These are phyloP conservation scores for Candida glucosophila DNA, from an alignment of 1,139 yeast species.

Conservation along the genomic window DNA sequence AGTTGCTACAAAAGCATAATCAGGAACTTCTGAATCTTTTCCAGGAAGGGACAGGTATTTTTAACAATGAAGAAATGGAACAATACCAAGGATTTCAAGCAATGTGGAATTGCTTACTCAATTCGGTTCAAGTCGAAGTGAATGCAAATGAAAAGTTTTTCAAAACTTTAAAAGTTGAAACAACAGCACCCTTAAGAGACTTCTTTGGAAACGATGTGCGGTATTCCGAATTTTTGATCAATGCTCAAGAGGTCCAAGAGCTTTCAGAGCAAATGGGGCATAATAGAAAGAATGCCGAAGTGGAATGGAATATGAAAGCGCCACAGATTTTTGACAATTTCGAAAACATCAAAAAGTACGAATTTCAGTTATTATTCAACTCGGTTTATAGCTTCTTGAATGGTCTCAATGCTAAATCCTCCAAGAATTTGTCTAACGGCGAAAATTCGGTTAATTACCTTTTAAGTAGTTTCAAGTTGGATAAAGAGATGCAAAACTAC, in stretches of 20 bases:
- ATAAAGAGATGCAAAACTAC: constrained; percentile 30
- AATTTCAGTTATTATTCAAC: constrained; percentile 62
- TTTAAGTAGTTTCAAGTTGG: constrained; percentile 36
- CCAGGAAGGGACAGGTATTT: constrained; percentile 32
- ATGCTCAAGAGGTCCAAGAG: constrained; percentile 34
- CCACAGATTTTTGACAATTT: constrained; percentile 71
- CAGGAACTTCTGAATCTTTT: constrained; percentile 43
- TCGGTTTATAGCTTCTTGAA: constrained; percentile 65
- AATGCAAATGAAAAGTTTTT: constrained; percentile 44
- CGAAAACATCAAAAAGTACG: constrained; percentile 62
- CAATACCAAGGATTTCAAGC: constrained; percentile 50
- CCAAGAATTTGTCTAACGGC: constrained; percentile 39
- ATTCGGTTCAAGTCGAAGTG: constrained; percentile 45
- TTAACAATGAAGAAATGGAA: constrained; percentile 18
- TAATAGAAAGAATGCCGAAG: constrained; percentile 23
- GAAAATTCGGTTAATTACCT: constrained; percentile 64
- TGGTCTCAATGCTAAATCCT: constrained; percentile 39
- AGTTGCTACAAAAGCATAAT: constrained; percentile 40
- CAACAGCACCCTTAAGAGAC: constrained; percentile 45
- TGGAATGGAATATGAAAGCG: constrained; percentile 68
- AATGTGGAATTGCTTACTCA: constrained; percentile 51
- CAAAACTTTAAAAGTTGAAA: constrained; percentile 45
- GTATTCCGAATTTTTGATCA: constrained; percentile 32
- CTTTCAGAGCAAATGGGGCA: constrained; percentile 16
- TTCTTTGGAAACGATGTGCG: constrained; percentile 47